Conservation (phyloP, 116 monocot genomes). For the Phalaenopsis hybrid region DNA sequence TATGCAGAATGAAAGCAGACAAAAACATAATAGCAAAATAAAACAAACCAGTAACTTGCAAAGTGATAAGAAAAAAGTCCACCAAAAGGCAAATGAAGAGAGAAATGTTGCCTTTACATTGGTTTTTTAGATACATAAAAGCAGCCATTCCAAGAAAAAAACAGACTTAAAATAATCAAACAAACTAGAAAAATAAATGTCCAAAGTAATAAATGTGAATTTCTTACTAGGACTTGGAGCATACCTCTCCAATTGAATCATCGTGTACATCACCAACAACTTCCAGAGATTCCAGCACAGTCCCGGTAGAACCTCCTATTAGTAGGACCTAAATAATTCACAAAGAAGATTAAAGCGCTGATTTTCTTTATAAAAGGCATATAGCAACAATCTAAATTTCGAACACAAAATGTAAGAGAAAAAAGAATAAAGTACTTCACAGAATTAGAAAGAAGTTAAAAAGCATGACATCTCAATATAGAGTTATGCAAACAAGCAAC, state of each 20-base stretch:
- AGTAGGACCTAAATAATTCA: slow-evolving; percentile 41
- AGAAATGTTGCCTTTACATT: background rate
- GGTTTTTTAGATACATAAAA: background rate
- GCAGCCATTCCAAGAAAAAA: background rate
- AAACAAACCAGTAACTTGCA: background rate
- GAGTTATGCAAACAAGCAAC: too few relatives aligned
- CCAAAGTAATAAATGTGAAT: background rate
- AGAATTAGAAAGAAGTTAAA: background rate
- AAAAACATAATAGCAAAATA: background rate
- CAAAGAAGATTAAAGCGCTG: slow-evolving; percentile 1
- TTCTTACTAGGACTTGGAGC: slow-evolving; percentile 4
- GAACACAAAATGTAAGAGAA: background rate
- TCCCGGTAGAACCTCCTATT: slow-evolving; percentile 97
- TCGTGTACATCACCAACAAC: slow-evolving; percentile 75
- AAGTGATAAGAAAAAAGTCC: background rate
- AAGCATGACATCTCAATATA: background rate
- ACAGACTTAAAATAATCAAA: background rate
- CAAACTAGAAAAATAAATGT: background rate
- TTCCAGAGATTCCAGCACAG: slow-evolving; percentile 95
- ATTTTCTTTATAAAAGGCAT: background rate
- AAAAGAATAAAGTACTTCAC: background rate
- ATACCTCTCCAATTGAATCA: slow-evolving; percentile 52
- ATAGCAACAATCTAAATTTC: background rate
- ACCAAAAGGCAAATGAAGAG: background rate
- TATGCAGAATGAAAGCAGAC: too few relatives aligned